A percentile compares a stretch with the other conserved stretches of the same genome.
Conservation (phyloP, 208 protist genomes). For the Leishmania lainsoni region DNA sequence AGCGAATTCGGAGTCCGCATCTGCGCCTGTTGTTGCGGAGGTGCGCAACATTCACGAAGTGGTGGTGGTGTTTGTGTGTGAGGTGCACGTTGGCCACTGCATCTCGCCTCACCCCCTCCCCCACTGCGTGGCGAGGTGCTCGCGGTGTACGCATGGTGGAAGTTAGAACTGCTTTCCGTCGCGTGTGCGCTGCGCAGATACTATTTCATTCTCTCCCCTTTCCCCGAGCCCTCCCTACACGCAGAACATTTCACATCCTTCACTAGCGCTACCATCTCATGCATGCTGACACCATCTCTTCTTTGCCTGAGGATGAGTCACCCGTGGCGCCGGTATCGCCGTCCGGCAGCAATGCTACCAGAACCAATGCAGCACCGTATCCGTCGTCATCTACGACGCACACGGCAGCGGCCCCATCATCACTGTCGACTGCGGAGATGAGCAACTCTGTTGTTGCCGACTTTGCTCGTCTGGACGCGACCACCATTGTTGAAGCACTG, state of each 20-base stretch:
- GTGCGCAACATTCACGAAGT: too few species aligned
- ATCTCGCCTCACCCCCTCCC: too few species aligned
- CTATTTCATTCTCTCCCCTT: too few species aligned
- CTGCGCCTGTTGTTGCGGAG: too few species aligned
- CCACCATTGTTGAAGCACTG: slow-evolving; percentile 12
- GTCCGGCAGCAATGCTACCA: neutral
- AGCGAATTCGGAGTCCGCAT: too few species aligned
- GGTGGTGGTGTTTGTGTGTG: too few species aligned
- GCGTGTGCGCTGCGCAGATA: neutral
- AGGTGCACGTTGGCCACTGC: too few species aligned
- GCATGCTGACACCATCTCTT: neutral
- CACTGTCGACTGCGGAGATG: neutral
- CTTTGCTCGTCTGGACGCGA: slow-evolving; percentile 1
- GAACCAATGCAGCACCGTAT: neutral
- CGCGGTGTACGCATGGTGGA: neutral
- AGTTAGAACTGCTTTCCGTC: neutral
- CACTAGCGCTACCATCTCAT: neutral
- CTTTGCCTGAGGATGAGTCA: neutral
- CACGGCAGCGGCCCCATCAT: neutral
- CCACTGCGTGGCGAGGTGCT: too few species aligned
- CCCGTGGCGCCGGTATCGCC: neutral
- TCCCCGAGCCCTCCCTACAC: neutral
- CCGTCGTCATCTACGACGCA: neutral
- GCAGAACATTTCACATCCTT: too few species aligned
- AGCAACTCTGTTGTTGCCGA: neutral